A percentile compares a stretch with the other conserved stretches of the same genome.
Conservation (phyloP, 768 basidiomycete species). For the Suillus placidus region DNA sequence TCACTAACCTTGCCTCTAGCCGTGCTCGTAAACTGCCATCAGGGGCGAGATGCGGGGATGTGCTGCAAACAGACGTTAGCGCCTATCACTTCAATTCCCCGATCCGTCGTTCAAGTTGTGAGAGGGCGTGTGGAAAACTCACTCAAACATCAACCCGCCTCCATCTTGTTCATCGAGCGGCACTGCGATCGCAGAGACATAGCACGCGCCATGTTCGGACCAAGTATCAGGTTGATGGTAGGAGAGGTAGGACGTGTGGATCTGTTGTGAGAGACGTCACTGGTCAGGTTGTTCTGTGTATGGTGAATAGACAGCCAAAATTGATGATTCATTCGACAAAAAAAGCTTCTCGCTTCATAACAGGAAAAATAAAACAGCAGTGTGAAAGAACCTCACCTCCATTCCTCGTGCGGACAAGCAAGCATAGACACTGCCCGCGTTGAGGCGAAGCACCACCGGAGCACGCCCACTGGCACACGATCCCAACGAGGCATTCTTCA, state of each 20-base stretch:
- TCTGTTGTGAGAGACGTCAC: not conserved
- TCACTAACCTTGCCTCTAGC: slow-evolving; percentile 48
- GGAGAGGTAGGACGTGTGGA: slow-evolving; percentile 14
- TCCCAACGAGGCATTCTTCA: not conserved
- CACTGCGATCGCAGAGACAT: slow-evolving; percentile 37
- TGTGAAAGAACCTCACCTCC: not conserved
- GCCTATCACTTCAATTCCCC: not conserved
- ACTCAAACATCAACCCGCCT: slow-evolving; percentile 56
- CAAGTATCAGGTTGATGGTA: slow-evolving; percentile 11
- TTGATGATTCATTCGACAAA: not conserved
- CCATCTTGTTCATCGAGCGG: slow-evolving; percentile 44
- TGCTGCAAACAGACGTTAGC: slow-evolving; percentile 29
- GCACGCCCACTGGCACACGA: not conserved
- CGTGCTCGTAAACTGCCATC: slow-evolving; percentile 50
- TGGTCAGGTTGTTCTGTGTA: not conserved
- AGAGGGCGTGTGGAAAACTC: slow-evolving; percentile 25
- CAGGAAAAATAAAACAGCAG: not conserved
- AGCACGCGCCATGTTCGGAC: slow-evolving; percentile 19
- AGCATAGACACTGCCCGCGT: not conserved
- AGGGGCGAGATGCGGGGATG: slow-evolving; percentile 47
- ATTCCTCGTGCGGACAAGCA: not conserved
- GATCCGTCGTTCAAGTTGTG: not conserved
- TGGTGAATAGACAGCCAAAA: not conserved
- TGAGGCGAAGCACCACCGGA: not conserved
- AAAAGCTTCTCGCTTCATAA: not conserved